These are phyloP conservation scores for Citrus hindsii DNA, from an alignment of 345 rosid genomes.

Conservation along the genomic window DNA sequence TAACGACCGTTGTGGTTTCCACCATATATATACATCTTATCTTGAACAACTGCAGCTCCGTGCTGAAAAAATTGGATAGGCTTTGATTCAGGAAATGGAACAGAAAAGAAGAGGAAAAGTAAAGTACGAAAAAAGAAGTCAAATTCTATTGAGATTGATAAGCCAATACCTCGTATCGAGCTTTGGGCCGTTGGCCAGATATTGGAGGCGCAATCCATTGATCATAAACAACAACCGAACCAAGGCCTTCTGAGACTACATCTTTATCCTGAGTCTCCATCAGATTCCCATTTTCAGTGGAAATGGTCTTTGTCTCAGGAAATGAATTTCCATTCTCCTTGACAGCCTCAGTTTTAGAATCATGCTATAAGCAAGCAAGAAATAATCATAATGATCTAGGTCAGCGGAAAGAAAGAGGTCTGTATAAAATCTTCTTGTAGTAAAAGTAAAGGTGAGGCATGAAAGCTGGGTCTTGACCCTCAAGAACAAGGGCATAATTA, in stretches of 20 bases:
- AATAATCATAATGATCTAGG: constrained; percentile 1
- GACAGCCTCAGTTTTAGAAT: constrained; percentile 48
- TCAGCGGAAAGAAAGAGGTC: neutral
- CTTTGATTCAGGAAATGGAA: constrained; percentile 17
- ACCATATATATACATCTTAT: constrained; percentile 90
- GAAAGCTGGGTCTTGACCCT: neutral
- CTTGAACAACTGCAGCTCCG: constrained; percentile 85
- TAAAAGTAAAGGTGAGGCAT: neutral
- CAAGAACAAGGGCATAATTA: neutral
- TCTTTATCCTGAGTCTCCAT: constrained; percentile 88
- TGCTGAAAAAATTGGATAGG: constrained; percentile 54
- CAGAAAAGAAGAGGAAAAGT: constrained; percentile 12
- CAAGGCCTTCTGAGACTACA: constrained; percentile 78
- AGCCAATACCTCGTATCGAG: constrained; percentile 83
- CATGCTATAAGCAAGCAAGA: constrained; percentile 39
- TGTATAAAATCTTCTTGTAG: neutral
- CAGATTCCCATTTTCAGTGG: constrained; percentile 61
- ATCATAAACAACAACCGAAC: constrained; percentile 77
- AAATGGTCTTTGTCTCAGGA: constrained; percentile 63
- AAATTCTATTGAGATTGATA: constrained; percentile 20
- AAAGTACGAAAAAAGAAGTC: constrained; percentile 1
- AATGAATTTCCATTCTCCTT: constrained; percentile 59
- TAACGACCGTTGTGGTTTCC: constrained; percentile 99
- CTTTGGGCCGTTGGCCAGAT: constrained; percentile 80
- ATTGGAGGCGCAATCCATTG: constrained; percentile 83